Percentiles rank a stretch among this genome's conserved stretches.
Conservation (phyloP, 2,329 filamentous ascomycete species). For the Thyridium curvatum region DNA sequence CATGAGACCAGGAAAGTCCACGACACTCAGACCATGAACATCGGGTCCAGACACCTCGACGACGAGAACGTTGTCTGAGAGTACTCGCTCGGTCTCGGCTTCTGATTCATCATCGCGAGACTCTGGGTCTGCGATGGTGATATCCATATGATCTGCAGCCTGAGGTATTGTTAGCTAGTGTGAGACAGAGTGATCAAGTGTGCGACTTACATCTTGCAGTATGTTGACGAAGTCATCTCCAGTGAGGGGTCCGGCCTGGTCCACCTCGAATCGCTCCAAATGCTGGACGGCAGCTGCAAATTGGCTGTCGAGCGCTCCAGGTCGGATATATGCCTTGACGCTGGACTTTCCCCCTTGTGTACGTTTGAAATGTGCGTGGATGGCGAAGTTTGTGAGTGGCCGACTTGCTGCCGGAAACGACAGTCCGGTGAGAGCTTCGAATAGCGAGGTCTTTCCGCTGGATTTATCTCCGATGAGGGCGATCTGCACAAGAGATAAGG, state of each 20-base stretch:
- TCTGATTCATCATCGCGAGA: not conserved
- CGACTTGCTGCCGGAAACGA: constrained; percentile 3
- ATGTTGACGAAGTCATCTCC: constrained; percentile 1
- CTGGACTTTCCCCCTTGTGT: constrained; percentile 3
- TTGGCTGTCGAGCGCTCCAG: constrained; percentile 4
- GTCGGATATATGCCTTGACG: constrained; percentile 4
- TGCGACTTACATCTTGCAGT: not conserved
- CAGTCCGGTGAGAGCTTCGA: constrained; percentile 6
- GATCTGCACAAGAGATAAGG: not conserved
- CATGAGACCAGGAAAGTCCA: constrained; percentile 7
- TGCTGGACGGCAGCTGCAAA: constrained; percentile 5
- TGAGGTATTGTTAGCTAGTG: not conserved
- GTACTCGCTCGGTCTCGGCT: not conserved
- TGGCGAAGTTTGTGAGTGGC: constrained; percentile 3
- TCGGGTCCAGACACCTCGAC: constrained; percentile 7
- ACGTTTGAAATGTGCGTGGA: constrained; percentile 5
- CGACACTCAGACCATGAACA: constrained; percentile 4
- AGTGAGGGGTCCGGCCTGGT: not conserved
- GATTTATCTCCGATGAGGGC: constrained; percentile 7
- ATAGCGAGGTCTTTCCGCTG: constrained; percentile 8
- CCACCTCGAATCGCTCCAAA: constrained; percentile 2
- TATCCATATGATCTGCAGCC: not conserved
- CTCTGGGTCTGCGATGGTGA: constrained; percentile 2
- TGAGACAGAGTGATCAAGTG: not conserved
- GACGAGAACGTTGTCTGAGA: constrained; percentile 7